These are phyloP conservation scores for Blepharisma undulans DNA, from an alignment of 169 alveolate genomes.

Conservation along the genomic window DNA sequence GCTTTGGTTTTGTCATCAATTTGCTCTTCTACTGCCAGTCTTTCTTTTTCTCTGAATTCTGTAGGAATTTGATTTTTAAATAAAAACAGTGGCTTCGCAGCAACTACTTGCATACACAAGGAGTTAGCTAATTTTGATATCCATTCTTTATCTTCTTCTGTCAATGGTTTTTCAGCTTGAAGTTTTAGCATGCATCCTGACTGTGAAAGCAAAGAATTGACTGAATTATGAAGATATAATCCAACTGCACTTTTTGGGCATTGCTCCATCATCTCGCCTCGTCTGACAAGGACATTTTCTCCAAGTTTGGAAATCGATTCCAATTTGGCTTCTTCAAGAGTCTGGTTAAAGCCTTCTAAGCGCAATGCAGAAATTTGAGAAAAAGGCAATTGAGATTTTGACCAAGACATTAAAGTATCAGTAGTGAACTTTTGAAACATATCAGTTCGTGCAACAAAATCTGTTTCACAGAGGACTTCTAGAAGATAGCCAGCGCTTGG, in stretches of 20 bases:
- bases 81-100: slow-evolving; percentile 28
- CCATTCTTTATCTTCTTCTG: background rate
- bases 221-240: slow-evolving; percentile 8
- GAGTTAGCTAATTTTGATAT: background rate
- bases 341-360: background rate
- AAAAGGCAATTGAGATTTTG: background rate
- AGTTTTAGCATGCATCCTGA: slow-evolving; percentile 20
- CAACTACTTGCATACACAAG: slow-evolving; percentile 30
- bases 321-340: background rate
- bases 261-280: background rate
- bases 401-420: background rate
- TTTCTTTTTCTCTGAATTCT: slow-evolving; percentile 15
- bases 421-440: slow-evolving; percentile 21
- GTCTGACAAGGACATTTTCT: slow-evolving; percentile 14
- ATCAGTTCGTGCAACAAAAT: slow-evolving; percentile 36
- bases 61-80: background rate
- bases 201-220: background rate
- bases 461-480: slow-evolving; percentile 35
- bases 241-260: background rate
- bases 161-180: background rate
- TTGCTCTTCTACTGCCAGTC: slow-evolving; percentile 14
- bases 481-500: background rate
- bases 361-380: background rate
- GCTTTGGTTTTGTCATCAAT: slow-evolving; percentile 6
- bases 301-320: slow-evolving; percentile 10